Evolutionary conservation across 176 grass and related monocot genomes (phyloP), one percentile per base, ranked within the genome.

Genomic region (Chrysopogon serrulatus): DNA sequence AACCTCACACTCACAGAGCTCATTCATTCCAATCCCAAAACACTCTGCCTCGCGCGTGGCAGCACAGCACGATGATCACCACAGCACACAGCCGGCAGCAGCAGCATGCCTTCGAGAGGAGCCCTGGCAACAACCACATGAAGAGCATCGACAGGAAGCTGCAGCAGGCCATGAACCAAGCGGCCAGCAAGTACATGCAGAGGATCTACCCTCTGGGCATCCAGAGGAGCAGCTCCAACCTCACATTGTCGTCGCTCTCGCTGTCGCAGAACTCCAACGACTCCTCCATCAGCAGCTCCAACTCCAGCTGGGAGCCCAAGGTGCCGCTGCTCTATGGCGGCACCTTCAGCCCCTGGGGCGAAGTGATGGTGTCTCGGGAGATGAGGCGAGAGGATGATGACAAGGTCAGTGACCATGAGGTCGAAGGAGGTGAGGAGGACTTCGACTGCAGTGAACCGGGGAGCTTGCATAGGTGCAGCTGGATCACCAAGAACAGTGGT

Each of bases 401-500:
- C 59, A 82, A 90, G 40, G 86, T 80, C 41, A 86, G 79, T 19
- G 83, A 85, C 44, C 87, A 84, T 57, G 88, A 88, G 78, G 78
- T 23, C 37, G 84, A 89, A 15, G 79, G 81, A 24, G 80, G 72
- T 5, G 73, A 88, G 1, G 87, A 89, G 63, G 83, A 90, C 21
- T 85, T 84, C 21, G 89, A 72, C 18, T 88, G 85, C 67, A 78
- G 83, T 59, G 97, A 94, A 15, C 64, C 91, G 4, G 89, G 90
- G 45, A 82, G 77, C 49, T 41, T 89, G 83, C 94, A 86, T 73
- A 90, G 93, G 66, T 99, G 97, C 90, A 94, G 83, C 68, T 99
- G 97, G 97, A 99, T 99, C 71, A 96, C 97, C 47, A 92, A 89
- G 61, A 90, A 86, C 49, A 99, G 91, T 86, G 97, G 97, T 99